Evolutionary conservation across 1,139 yeast genomes (phyloP), one percentile per base, ranked within the genome.

Genomic region (Sugiyamaella neomexicana): DNA sequence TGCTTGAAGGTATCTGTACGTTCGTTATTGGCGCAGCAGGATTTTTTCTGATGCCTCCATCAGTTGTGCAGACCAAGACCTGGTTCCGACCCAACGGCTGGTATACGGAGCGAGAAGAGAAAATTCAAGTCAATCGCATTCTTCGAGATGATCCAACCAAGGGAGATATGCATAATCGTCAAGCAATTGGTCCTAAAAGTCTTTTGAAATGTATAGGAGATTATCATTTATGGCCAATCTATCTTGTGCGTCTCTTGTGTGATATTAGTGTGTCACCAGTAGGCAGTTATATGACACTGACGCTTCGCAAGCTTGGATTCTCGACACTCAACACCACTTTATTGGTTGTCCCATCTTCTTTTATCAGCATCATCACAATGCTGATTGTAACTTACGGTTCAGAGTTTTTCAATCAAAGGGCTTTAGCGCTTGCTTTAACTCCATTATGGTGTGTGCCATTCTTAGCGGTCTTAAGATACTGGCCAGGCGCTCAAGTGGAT

Each of bases 131-230:
- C n/a, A 84, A 84, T 62, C 75, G 83, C 56, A 74, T 85, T 1
- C 70, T 85, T 52, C 70, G 89, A 62, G 88, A 84, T 65, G 90
- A 85, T 62, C 89, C 89, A 6, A 70, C 80, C 1, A 85, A 85
- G 68, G 87, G 88, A 13, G 85, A 81, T 58, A 82, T 83, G 86
- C 75, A 82, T 64, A 84, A 84, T 64, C 75, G 86, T 57, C 80
- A 81, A 62, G 80, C 81, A 0, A 70, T 83, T 7, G 65, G 75
- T 5, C 64, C 70, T 16, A 70, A 62, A 48, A 73, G 74, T 52
- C 65, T 83, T 31, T 62, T 70, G 61, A 66, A 68, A 42, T 71
- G 83, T 1, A 53, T 82, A 2, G 64, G 50, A 5, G 89, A 85
- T 65, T 80, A 75, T 60, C 83, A 83, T 65, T 62, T 83, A 52